Evolutionary conservation across 441 rosid genomes (phyloP).

Genomic region (Brassica hybrid): DNA sequence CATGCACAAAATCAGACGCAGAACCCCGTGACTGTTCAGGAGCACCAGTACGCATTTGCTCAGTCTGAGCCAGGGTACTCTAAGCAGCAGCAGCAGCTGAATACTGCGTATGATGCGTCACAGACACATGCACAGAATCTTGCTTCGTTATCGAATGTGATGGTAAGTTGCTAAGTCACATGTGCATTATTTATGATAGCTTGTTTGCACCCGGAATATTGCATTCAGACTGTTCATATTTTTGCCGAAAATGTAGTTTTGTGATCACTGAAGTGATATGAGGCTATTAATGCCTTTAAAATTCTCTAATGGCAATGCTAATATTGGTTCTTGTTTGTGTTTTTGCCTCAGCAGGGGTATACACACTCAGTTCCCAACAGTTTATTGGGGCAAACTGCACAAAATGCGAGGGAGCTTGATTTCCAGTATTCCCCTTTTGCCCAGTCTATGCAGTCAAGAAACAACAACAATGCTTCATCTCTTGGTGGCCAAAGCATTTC

Average conservation of each 20-base stretch:
- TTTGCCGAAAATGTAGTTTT: neutral
- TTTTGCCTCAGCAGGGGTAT: slow-evolving; percentile 61
- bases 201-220: neutral
- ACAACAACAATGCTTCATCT: slow-evolving; percentile 67
- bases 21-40: too few relatives aligned
- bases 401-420: slow-evolving; percentile 79
- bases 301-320: neutral
- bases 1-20: too few relatives aligned
- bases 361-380: slow-evolving; percentile 74
- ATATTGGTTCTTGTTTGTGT: slow-evolving; percentile 15
- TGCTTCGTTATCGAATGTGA: slow-evolving; percentile 72
- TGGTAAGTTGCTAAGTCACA: slow-evolving; percentile 56
- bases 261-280: slow-evolving; percentile 1
- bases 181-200: neutral
- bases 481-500: slow-evolving; percentile 73
- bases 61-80: too few relatives aligned
- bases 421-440: slow-evolving; percentile 85
- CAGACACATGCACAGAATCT: slow-evolving; percentile 75
- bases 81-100: slow-evolving; percentile 40
- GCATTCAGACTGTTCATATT: slow-evolving; percentile 8
- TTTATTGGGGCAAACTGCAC: slow-evolving; percentile 72
- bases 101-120: slow-evolving; percentile 57
- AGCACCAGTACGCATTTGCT: too few relatives aligned
- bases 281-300: neutral
- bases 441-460: slow-evolving; percentile 73